Evolutionary conservation across 176 grass and related monocot species (phyloP), one percentile per base, ranked within the genome.

Genomic region (Bolboschoenus planiculmis): DNA sequence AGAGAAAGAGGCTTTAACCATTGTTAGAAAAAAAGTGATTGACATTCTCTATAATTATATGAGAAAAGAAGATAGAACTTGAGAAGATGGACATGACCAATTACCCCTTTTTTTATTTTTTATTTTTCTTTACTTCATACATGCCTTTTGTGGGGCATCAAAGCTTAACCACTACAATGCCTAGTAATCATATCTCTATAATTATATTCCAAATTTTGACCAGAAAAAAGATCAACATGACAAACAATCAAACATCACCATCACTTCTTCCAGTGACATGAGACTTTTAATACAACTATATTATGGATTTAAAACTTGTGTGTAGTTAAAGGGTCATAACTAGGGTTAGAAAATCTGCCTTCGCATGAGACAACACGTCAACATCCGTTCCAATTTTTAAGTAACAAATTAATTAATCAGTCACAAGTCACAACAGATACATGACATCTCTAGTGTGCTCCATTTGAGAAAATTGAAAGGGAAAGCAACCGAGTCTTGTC

Each of bases 291-390:
- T 54, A 67, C 6, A 33, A 2, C 8, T 14, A 23, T 3, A 60
- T 61, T 61, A 46, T 27, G 5, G 24, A 50, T 62, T 82, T 59
- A 26, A 26, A n/a, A 57, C 29, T 60, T 56, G 15, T 71, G 55
- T 86, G 39, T 34, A 20, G 30, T 81, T 65, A 43, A 81, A 23
- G 43, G 29, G 7, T 86, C 78, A 63, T 81, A 30, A 81, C 77
- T 61, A 73, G 57, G 85, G 14, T 86, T 86, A 80, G 85, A 86
- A 86, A 73, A 82, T 74, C 59, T 86, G 85, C 60, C 85, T 80
- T 80, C 85, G 44, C 57, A 44, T 48, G 48, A 62, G 78, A 82
- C 85, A 81, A 67, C 15, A 86, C 59, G 78, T 75, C 85, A 79
- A 16, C 78, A 82, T 86, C 85, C 30, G 0, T 58, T 81, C 50